Evolutionary conservation across 2,329 filamentous ascomycete genomes (phyloP).

Genomic region (Trichoderma arundinaceum): DNA sequence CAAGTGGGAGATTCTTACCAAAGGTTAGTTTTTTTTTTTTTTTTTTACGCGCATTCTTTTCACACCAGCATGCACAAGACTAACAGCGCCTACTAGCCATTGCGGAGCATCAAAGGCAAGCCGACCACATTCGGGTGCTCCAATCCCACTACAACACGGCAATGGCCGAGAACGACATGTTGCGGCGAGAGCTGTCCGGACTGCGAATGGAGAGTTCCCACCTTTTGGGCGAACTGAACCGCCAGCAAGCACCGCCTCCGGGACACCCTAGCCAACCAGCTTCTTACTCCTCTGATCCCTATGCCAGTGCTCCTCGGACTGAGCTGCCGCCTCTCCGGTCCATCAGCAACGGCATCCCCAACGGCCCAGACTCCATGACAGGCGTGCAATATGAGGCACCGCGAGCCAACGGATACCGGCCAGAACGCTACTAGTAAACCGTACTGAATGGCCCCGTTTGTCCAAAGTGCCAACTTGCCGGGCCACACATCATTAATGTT

Average conservation of each 20-base stretch:
- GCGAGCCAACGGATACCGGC: conserved; percentile 54
- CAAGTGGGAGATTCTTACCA: conserved; percentile 88
- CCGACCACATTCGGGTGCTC: conserved; percentile 54
- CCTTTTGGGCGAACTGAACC: conserved; percentile 48
- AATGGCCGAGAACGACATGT: conserved; percentile 52
- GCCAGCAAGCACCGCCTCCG: conserved; percentile 38
- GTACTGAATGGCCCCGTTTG: neutral
- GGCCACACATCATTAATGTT: neutral
- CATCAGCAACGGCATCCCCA: conserved; percentile 52
- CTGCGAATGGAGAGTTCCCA: conserved; percentile 57
- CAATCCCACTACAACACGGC: conserved; percentile 52
- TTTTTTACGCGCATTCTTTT: conserved; percentile 19
- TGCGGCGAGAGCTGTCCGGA: conserved; percentile 56
- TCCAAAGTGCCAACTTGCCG: neutral
- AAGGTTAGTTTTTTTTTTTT: conserved; percentile 61
- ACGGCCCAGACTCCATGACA: conserved; percentile 65
- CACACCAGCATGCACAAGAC: neutral
- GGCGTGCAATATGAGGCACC: conserved; percentile 67
- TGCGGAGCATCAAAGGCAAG: conserved; percentile 63
- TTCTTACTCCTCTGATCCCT: conserved; percentile 42
- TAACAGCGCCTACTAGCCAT: conserved; percentile 55
- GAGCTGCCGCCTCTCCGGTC: conserved; percentile 64
- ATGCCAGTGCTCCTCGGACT: conserved; percentile 47
- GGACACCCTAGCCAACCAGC: conserved; percentile 35
- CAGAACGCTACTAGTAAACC: conserved; percentile 45